These are phyloP conservation scores for Purshia tridentata DNA, from an alignment of 306 rosid species.

Conservation along the genomic window DNA sequence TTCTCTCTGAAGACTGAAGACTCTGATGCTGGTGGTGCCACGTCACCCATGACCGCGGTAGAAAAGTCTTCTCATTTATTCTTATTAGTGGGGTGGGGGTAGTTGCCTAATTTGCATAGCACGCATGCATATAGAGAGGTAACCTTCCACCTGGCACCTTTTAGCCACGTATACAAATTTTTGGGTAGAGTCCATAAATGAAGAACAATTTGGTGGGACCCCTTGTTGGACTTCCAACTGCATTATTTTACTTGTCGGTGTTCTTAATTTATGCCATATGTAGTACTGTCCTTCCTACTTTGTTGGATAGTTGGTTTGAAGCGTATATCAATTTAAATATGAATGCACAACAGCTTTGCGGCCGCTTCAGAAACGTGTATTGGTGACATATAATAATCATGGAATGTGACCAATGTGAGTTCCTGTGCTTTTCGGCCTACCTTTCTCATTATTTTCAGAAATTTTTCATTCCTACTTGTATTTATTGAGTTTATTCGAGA, in stretches of 20 bases:
- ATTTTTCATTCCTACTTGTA: too few relatives aligned
- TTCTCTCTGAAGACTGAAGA: too few relatives aligned
- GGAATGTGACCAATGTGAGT: neutral
- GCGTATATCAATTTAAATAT: neutral
- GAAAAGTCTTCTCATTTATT: neutral
- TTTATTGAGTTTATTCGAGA: too few relatives aligned
- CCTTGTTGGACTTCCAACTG: neutral
- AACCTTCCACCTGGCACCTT: neutral
- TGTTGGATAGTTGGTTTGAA: neutral
- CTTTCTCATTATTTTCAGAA: neutral
- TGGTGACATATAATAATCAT: neutral
- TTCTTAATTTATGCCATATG: neutral
- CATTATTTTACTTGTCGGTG: neutral
- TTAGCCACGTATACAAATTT: neutral
- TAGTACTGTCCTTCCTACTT: neutral
- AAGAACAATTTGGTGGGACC: conserved; percentile 9
- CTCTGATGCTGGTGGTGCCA: too few relatives aligned
- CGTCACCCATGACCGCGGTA: too few relatives aligned
- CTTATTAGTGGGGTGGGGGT: neutral
- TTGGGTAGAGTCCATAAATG: neutral
- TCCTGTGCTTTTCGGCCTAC: neutral
- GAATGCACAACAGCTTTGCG: neutral
- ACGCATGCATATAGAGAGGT: too few relatives aligned
- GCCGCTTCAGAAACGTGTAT: neutral
- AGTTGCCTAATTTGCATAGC: too few relatives aligned